Evolutionary conservation across 2,329 filamentous ascomycete genomes (phyloP), one percentile per base, ranked within the genome.

Genomic region (Eutypella sp.): DNA sequence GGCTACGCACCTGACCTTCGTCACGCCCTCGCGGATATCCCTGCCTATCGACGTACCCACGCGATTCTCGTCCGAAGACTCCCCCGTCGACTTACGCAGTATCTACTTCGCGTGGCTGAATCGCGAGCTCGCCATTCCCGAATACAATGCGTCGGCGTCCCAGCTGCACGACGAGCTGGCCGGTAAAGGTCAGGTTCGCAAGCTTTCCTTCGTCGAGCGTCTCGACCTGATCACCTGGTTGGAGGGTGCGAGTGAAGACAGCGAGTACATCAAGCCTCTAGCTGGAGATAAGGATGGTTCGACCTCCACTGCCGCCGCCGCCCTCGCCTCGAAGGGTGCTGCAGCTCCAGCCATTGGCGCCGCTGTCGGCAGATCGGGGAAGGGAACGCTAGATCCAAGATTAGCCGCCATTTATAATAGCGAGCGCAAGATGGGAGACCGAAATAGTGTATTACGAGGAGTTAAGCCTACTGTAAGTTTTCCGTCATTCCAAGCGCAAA

Each of bases 101-200:
- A 92, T 96, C 68, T 96, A 92, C 73, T 96, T 97, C 63, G 90
- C 90, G 46, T 99, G 90, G 89, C 76, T 88, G 60, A 95, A 96
- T 70, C 89, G 90, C 66, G 92, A 97, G 71, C 82, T 86, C 45
- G 82, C 86, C 45, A 90, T 95, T 55, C 87, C 88, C 10, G 89
- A 95, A 58, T 97, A 97, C 76, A 93, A 96, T 67, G 81, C 86
- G 22, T 85, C 86, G 0, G 87, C 89, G 13, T 84, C 87, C 58
- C 77, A 83, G 55, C 76, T 97, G 46, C 95, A 95, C 64, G 84
- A 88, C 42, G 83, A 89, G 60, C 74, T 96, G 10, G 74, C 72
- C 1, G 81, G 79, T 16, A 73, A 74, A 18, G 84, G 84, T 46
- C 81, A 82, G 55, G 88, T 96, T 20, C 85, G 91, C 68, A 95